phyloP scores from a whole-genome alignment of 176 grass and related monocot genomes.

The Cenchrus fungigraminus region DNA sequence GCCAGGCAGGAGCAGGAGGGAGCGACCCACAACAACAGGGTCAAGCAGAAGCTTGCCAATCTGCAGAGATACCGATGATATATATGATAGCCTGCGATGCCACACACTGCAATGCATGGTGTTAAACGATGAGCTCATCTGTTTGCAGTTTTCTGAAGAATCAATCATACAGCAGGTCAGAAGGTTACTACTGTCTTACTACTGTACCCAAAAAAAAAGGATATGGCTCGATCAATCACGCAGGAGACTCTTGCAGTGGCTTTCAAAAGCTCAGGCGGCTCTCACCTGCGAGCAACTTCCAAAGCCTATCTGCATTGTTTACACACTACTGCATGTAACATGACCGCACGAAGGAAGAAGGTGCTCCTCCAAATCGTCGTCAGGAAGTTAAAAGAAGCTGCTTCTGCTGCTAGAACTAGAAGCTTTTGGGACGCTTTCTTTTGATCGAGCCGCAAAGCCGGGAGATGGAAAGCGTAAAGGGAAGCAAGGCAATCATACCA shows the following conservation, averaged over 20 bases:
- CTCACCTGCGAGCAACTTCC: neutral
- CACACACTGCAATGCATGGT: neutral
- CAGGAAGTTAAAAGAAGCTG: neutral
- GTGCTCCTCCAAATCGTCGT: neutral
- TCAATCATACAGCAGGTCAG: neutral
- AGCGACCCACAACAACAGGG: neutral
- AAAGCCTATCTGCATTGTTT: neutral
- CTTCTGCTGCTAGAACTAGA: neutral
- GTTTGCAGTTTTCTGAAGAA: neutral
- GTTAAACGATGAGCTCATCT: too few relatives aligned
- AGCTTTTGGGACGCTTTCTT: constrained; percentile 15
- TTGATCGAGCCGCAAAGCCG: constrained; percentile 41
- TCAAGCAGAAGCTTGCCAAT: neutral
- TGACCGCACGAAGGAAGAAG: neutral
- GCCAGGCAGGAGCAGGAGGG: too few relatives aligned
- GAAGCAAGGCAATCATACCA: constrained; percentile 24
- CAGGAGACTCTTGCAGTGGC: neutral
- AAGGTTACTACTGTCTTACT: too few relatives aligned
- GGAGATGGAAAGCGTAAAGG: constrained; percentile 1
- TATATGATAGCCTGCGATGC: too few relatives aligned
- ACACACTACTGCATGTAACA: neutral
- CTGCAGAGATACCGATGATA: too few relatives aligned
- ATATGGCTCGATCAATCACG: too few relatives aligned
- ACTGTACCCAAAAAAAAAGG: too few relatives aligned
- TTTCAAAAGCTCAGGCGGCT: neutral